A percentile compares a stretch with the other conserved stretches of the same genome.
phyloP scores from a whole-genome alignment of 176 grass and related monocot species.

The Carex scoparia region DNA sequence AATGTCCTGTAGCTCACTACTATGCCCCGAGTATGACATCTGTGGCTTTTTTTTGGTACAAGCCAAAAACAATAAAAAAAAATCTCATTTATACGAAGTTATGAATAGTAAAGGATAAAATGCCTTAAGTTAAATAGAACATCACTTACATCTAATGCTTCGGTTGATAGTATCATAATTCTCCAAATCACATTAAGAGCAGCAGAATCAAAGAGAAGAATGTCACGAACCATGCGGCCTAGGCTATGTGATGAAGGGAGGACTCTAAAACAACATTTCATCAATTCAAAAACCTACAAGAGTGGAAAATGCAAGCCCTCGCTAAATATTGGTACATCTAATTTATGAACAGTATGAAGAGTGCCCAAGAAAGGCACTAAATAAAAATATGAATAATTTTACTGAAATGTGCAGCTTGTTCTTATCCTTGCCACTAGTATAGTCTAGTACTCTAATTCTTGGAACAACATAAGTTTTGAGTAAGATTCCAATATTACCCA shows the following conservation, averaged over 20 bases:
- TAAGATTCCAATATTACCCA: background rate
- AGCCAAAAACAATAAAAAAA: slow-evolving; percentile 31
- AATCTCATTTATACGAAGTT: background rate
- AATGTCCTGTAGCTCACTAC: slow-evolving; percentile 43
- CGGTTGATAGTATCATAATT: slow-evolving; percentile 43
- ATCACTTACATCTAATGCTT: slow-evolving; percentile 53
- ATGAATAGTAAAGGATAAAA: slow-evolving; percentile 7
- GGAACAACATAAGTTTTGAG: background rate
- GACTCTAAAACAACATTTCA: slow-evolving; percentile 62
- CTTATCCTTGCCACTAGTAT: background rate
- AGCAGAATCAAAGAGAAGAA: slow-evolving; percentile 77
- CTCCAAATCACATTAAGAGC: slow-evolving; percentile 60
- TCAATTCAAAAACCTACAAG: slow-evolving; percentile 71
- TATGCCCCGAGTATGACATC: slow-evolving; percentile 37
- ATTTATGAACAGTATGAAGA: slow-evolving; percentile 9
- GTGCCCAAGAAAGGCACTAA: background rate
- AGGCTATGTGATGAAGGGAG: slow-evolving; percentile 42
- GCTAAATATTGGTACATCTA: background rate
- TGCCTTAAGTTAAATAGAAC: background rate
- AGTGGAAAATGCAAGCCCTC: slow-evolving; percentile 4
- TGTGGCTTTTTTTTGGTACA: slow-evolving; percentile 29
- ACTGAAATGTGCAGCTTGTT: background rate
- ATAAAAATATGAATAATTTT: background rate
- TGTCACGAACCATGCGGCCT: slow-evolving; percentile 55
- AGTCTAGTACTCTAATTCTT: background rate